Conservation (phyloP, 2,329 filamentous ascomycete genomes). For the Sporothrix pallida region DNA sequence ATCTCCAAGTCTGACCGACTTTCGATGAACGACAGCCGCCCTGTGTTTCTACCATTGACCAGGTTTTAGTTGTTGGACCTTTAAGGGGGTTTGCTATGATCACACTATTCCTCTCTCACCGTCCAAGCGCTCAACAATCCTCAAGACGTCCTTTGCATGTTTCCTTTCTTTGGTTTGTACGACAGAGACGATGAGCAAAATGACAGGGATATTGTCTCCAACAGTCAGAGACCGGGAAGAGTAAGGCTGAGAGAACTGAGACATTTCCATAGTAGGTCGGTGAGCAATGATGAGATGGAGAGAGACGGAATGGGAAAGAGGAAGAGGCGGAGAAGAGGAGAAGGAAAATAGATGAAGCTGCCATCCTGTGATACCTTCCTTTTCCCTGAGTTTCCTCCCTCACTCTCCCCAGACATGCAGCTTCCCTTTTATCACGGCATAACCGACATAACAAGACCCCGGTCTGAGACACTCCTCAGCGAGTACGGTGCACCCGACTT, state of each 20-base stretch:
- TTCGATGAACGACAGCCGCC: background rate
- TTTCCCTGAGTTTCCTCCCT: background rate
- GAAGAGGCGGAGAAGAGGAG: background rate
- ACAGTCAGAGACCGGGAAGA: background rate
- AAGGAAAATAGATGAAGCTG: background rate
- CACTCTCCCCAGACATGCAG: background rate
- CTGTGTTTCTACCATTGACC: background rate
- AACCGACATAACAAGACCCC: background rate
- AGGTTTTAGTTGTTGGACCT: too few species aligned
- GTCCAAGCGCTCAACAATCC: background rate
- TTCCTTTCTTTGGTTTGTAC: too few species aligned
- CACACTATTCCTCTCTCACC: background rate
- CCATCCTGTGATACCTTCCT: constrained; percentile 9
- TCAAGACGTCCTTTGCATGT: background rate
- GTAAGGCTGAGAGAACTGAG: constrained; percentile 9
- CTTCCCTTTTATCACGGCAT: background rate
- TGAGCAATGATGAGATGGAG: background rate
- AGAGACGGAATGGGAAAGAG: background rate
- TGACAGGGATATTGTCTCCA: background rate
- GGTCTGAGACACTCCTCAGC: constrained; percentile 23
- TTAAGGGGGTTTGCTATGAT: background rate
- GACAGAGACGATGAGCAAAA: too few species aligned
- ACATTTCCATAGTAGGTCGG: constrained; percentile 9
- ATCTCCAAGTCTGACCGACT: too few species aligned
- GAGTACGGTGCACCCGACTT: constrained; percentile 20